Base-by-base conservation (phyloP, 768 basidiomycete genomes). In the Obba rivulosa region DNA sequence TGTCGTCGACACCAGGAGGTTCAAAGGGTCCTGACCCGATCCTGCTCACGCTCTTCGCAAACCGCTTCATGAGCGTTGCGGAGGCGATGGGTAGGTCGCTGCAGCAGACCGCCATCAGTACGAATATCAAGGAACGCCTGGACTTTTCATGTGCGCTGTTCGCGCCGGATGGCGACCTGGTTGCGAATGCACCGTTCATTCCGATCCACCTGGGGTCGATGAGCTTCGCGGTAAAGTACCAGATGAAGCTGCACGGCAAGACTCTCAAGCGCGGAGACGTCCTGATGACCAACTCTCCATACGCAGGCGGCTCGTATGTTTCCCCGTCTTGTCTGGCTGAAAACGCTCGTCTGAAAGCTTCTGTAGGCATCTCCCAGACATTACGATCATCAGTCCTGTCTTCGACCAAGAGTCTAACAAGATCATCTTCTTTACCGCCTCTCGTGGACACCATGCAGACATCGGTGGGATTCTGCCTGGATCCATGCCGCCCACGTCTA, bases 21-120 rank as follows among this genome's bases (percentile, higher is more conserved):
- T 60, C 54, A 43, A 56, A 54, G 59, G 77, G 75, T 16, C 84
- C 89, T 10, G 92, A 95, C 63, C 88, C 91, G 0, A 90, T 94
- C 54, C 71, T 92, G 24, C 74, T 96, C 40, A 91, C 92, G 1
- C 79, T 98, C 44, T 97, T 96, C 58, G 89, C 92, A 10, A 94
- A 96, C 60, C 87, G 94, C 38, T 94, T 97, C 70, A 97, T 97
- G 94, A 89, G 89, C 58, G 90, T 97, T 17, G 92, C 92, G 8
- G 92, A 95, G 63, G 92, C 92, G 9, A 96, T 95, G 92, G 93
- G 92, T 9, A 75, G 88, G 42, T 88, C 88, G 0, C 71, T 94
- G 20, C 90, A 87, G 64, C 88, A 94, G 64, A 94, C 92, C 0
- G 83, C 92, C 3, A 93, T 93, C 59, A 85, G 86, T 61, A 93